These are phyloP conservation scores for Casuarina glauca DNA, from an alignment of 306 rosid genomes.

Conservation along the genomic window DNA sequence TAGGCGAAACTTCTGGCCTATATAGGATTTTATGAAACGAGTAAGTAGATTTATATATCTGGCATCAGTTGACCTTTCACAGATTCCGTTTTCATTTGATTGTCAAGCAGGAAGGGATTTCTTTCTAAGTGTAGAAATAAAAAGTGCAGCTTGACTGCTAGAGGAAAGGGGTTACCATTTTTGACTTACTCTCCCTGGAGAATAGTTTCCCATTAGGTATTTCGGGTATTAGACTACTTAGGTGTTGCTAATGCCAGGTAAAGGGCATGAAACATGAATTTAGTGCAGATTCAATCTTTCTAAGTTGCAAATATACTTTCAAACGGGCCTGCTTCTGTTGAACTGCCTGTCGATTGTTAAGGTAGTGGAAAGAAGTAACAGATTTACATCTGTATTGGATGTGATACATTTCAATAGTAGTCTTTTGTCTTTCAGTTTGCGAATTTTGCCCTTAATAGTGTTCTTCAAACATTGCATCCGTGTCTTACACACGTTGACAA, in stretches of 20 bases:
- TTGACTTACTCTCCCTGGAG: background rate
- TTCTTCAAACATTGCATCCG: background rate
- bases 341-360: background rate
- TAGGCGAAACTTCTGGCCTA: background rate
- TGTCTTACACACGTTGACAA: background rate
- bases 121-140: slow-evolving; percentile 2
- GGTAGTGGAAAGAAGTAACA: background rate
- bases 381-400: background rate
- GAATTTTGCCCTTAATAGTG: background rate
- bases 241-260: background rate
- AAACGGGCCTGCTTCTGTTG: background rate
- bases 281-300: background rate
- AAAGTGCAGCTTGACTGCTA: background rate
- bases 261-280: background rate
- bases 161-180: background rate
- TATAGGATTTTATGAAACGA: background rate
- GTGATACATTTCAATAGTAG: background rate
- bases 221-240: background rate
- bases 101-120: background rate
- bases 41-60: background rate
- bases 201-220: background rate
- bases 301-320: background rate
- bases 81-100: background rate
- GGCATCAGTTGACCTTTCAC: background rate
- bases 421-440: background rate